Conservation (phyloP, 177 flowering plant genomes). For the Tripterygium wilfordii region DNA sequence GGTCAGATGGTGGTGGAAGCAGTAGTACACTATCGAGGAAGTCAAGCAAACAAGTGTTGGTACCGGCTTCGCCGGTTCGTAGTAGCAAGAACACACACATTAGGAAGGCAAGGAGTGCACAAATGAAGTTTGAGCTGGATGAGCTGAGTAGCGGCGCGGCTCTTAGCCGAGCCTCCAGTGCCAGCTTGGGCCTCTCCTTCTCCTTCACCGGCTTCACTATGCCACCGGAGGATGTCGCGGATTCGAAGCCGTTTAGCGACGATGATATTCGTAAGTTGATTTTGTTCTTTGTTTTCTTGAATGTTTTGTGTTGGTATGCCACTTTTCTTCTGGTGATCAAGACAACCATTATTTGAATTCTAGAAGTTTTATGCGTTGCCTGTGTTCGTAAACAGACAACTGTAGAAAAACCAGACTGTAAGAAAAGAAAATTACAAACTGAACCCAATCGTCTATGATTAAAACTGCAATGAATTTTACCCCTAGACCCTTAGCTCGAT, state of each 20-base stretch:
- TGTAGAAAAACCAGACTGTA: no score
- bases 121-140: slow-evolving; percentile 62
- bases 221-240: slow-evolving; percentile 74
- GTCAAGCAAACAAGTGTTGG: slow-evolving; percentile 46
- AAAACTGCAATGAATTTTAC: no score
- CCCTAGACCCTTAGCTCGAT: no score
- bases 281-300: background rate
- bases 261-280: slow-evolving; percentile 58
- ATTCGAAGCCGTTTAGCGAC: slow-evolving; percentile 58
- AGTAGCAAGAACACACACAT: slow-evolving; percentile 42
- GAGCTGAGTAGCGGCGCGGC: slow-evolving; percentile 70
- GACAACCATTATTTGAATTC: no score
- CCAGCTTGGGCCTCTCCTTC: slow-evolving; percentile 90
- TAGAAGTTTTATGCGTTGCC: no score
- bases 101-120: slow-evolving; percentile 81
- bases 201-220: slow-evolving; percentile 88
- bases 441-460: no score
- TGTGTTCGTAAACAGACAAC: no score
- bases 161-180: slow-evolving; percentile 90
- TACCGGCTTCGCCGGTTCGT: slow-evolving; percentile 54
- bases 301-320: no score
- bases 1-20: slow-evolving; percentile 8
- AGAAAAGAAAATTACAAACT: no score
- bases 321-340: background rate
- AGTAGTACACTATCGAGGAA: slow-evolving; percentile 38